Evolutionary conservation across 768 basidiomycete species (phyloP), one percentile per base, ranked within the genome.

Genomic region (Mycena pura): DNA sequence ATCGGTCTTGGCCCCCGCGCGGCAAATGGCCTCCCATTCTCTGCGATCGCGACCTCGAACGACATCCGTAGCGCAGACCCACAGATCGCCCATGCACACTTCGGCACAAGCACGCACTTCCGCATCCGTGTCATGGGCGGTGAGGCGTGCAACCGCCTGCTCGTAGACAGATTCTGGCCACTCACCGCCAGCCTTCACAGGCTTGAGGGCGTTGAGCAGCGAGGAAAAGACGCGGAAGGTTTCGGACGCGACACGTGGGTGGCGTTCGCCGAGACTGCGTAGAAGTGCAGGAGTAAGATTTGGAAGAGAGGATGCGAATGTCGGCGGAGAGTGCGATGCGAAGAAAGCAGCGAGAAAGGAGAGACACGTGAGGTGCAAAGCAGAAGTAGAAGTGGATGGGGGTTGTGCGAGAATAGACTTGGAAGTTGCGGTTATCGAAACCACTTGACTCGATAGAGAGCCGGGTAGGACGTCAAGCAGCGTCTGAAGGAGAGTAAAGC

Each of bases 321-420:
- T 80, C 5, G 84, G 72, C 0, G 88, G 80, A 49, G 85, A 72
- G 70, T 96, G 84, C 5, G 89, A 68, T 5, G 87, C 82, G 75
- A 99, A 92, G 77, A 96, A 93, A 2, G 89, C 79, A 1, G 88
- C 82, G 27, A 96, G 84, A 84, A 99, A 98, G 2, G 91, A 87
- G 19, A 99, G 80, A 63, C 90, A 89, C 1, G 91, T 88, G 52
- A 95, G 81, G 63, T 96, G 93, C 29, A 99, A 80, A 15, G 88
- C 82, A 1, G 96, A 90, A 0, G 92, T 89, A 0, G 90, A 89
- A 0, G 91, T 91, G 9, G 87, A 86, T 2, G 90, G 84, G 1
- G 90, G 74, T 59, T 89, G 86, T 0, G 85, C 82, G 8, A 95
- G 77, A 14, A 92, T 84, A 27, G 77, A 74, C 70, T 87, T 90